Evolutionary conservation across 2,329 filamentous ascomycete genomes (phyloP).

Genomic region (Cytospora leucostoma): DNA sequence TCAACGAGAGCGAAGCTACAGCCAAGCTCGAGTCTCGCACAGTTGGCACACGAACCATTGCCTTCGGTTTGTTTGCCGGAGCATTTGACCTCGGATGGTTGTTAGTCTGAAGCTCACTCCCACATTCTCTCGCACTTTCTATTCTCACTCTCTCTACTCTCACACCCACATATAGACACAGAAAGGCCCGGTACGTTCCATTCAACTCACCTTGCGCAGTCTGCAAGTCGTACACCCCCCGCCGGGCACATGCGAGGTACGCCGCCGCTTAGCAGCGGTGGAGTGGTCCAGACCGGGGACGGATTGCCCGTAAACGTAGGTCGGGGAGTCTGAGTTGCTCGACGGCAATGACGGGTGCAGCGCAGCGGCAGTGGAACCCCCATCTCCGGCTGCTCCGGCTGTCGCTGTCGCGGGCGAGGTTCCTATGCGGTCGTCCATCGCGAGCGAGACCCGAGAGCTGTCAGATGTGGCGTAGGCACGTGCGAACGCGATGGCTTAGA

Average conservation of each 20-base stretch:
- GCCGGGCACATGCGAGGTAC: background rate
- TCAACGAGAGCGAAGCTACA: constrained; percentile 38
- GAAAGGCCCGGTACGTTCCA: background rate
- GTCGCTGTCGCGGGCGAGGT: constrained; percentile 10
- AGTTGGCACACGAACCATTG: constrained; percentile 42
- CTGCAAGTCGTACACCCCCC: constrained; percentile 24
- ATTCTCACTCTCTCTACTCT: background rate
- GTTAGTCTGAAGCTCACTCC: background rate
- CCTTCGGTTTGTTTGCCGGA: constrained; percentile 38
- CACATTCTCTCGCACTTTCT: background rate
- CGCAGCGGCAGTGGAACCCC: constrained; percentile 2
- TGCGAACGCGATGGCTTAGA: constrained; percentile 4
- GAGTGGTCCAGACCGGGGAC: background rate
- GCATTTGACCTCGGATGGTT: constrained; percentile 43
- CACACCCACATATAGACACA: too few relatives aligned
- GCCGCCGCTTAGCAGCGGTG: constrained; percentile 10
- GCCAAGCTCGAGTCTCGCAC: constrained; percentile 39
- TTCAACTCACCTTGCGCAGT: constrained; percentile 23
- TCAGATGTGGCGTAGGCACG: constrained; percentile 1
- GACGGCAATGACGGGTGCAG: background rate
- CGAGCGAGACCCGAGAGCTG: constrained; percentile 1
- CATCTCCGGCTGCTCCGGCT: constrained; percentile 15
- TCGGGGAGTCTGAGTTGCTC: background rate
- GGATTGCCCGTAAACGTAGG: background rate
- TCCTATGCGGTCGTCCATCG: background rate